A percentile compares a stretch with the other conserved stretches of the same genome.
Conservation (phyloP, 2,329 filamentous ascomycete genomes). For the Diplodia intermedia region DNA sequence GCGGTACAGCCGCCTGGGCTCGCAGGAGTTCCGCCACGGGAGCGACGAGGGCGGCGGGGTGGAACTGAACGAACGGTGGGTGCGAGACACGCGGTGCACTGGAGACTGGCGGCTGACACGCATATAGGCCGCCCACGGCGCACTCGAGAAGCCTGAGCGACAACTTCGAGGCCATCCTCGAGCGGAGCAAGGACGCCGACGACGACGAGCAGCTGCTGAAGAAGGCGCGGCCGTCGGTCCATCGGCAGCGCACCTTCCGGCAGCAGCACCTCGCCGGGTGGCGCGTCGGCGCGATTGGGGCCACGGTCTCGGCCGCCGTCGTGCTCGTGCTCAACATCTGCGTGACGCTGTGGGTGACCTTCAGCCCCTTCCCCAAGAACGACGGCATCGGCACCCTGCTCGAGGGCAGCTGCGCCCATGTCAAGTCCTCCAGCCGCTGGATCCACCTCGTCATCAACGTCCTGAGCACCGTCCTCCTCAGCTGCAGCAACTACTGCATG, state of each 20-base stretch:
- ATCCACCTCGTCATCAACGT: conserved; percentile 36
- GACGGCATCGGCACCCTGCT: conserved; percentile 13
- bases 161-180: not conserved
- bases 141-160: not conserved
- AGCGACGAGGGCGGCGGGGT: not conserved
- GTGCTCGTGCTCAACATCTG: conserved; percentile 2
- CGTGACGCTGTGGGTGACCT: not conserved
- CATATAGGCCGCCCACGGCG: not conserved
- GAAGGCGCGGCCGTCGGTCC: not conserved
- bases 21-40: not conserved
- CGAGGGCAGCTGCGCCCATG: conserved; percentile 16
- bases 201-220: not conserved
- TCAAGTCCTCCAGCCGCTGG: conserved; percentile 17
- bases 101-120: not conserved
- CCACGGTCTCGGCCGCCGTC: not conserved
- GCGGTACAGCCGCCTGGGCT: conserved; percentile 7
- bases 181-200: not conserved
- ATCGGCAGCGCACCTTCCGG: conserved; percentile 3
- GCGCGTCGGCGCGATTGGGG: conserved; percentile 6
- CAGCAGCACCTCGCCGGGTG: conserved; percentile 9
- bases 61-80: not conserved
- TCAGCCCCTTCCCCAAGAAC: not conserved
- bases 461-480: conserved; percentile 24
- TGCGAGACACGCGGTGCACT: not conserved
- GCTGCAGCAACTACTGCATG: conserved; percentile 58